phyloP scores from a whole-genome alignment of 768 basidiomycete species.

The Multifurca ochricompacta region DNA sequence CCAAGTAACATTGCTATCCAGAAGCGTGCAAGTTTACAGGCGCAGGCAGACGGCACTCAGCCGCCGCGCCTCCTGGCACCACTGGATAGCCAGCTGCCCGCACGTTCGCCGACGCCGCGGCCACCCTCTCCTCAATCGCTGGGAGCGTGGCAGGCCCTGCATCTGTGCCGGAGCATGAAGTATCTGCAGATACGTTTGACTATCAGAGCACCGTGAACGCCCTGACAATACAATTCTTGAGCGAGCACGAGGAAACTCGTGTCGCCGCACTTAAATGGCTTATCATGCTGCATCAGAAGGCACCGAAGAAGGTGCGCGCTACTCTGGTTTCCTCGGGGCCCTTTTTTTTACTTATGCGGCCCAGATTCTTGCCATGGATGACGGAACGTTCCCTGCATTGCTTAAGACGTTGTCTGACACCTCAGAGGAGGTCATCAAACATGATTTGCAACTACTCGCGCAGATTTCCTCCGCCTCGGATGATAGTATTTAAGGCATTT shows the following conservation, averaged over 20 bases:
- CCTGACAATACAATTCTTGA: conserved; percentile 87
- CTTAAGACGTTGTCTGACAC: conserved; percentile 94
- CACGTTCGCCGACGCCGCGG: conserved; percentile 27
- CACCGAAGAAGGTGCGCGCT: conserved; percentile 80
- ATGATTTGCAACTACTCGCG: conserved; percentile 90
- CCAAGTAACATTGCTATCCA: conserved; percentile 22
- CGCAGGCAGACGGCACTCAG: neutral
- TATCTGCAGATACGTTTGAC: conserved; percentile 63
- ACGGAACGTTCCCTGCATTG: conserved; percentile 92
- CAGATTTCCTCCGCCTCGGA: conserved; percentile 96
- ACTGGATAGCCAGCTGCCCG: conserved; percentile 3
- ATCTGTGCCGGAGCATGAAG: conserved; percentile 35
- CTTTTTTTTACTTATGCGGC: neutral
- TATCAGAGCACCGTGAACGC: conserved; percentile 91
- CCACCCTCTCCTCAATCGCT: conserved; percentile 22
- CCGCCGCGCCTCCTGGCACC: conserved; percentile 1
- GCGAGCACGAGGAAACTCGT: conserved; percentile 93
- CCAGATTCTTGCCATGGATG: conserved; percentile 92
- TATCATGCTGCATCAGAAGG: conserved; percentile 97
- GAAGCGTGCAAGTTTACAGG: conserved; percentile 17
- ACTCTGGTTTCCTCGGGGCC: neutral
- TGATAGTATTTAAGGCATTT: conserved; percentile 94
- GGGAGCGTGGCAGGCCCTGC: conserved; percentile 23
- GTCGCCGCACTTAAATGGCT: conserved; percentile 97
- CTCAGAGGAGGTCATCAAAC: conserved; percentile 96